Base-by-base conservation (phyloP, 139 green algal species). In the Chlorella vulgaris region DNA sequence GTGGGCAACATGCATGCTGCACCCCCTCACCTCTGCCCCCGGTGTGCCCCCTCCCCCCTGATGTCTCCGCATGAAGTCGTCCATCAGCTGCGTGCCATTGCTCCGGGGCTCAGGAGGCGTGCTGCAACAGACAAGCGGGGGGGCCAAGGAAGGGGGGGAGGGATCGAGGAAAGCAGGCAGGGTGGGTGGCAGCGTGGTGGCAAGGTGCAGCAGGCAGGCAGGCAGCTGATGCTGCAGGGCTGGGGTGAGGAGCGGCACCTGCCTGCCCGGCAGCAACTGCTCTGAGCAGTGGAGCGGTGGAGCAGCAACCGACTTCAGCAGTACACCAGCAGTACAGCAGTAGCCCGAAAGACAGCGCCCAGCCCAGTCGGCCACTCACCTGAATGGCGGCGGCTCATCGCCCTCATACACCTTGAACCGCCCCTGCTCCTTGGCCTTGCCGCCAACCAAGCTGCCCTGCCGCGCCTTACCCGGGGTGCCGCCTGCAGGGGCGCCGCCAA, bases 391-490 rank as follows among this genome's bases (percentile, higher is more conserved):
- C 51, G 79, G 65, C 75, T 89, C 85, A 31, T 86, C 83, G 4
- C 83, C 86, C 67, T 91, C 88, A 73, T 93, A 95, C 60, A 96
- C 87, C 71, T 95, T 89, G 84, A 96, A 97, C 2, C 92, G 84
- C 10, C 92, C 91, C 82, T 80, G 58, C 58, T 70, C 58, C 74
- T 69, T 70, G 74, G 74, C 58, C n/a, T 7, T 29, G n/a, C n/a
- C 62, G 6, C 18, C 7, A 18, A 21, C 26, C 18, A 29, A 24
- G 68, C 68, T 63, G 69, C 18, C 31, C 15, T 47, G 74, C 58
- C 58, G 74, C 74, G 39, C 26, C 58, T 80, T 80, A 39, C 38
- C 31, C 28, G 74, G 74, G 19, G 58, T 80, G 74, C 58, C 58
- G 15, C 24, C 74, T 35, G 28, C 29, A 3, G 43, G 2, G 74